Percentiles rank a stretch among this genome's conserved stretches.
These are phyloP conservation scores for Murraya paniculata DNA, from an alignment of 345 rosid species.

Conservation along the genomic window DNA sequence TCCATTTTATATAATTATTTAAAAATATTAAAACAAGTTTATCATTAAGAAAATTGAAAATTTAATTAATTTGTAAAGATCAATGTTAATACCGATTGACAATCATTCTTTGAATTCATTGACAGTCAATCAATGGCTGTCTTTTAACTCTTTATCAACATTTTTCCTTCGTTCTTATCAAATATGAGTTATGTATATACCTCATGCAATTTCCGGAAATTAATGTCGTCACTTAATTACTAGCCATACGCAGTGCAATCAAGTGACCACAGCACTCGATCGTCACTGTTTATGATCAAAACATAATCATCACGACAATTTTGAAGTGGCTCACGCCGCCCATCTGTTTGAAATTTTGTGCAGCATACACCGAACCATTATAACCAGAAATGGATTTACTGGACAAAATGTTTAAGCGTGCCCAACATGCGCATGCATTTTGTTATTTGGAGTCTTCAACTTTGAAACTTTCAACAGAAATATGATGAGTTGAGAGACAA, in stretches of 20 bases:
- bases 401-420: slow-evolving; percentile 12
- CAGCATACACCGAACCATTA: neutral
- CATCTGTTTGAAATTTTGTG: neutral
- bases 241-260: too few relatives aligned
- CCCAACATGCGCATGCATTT: slow-evolving; percentile 21
- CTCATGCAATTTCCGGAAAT: neutral
- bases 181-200: neutral
- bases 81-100: too few relatives aligned
- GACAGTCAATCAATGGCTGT: too few relatives aligned
- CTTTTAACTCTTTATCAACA: too few relatives aligned
- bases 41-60: too few relatives aligned
- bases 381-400: neutral
- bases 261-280: too few relatives aligned
- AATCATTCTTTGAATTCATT: too few relatives aligned
- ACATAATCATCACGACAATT: neutral
- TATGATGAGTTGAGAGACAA: neutral
- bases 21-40: too few relatives aligned
- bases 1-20: too few relatives aligned
- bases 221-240: neutral
- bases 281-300: too few relatives aligned
- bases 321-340: neutral
- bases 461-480: neutral
- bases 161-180: too few relatives aligned
- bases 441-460: neutral
- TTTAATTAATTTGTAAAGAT: too few relatives aligned